phyloP scores from a whole-genome alignment of 2,329 filamentous ascomycete species.

The Trichoderma sp. region DNA sequence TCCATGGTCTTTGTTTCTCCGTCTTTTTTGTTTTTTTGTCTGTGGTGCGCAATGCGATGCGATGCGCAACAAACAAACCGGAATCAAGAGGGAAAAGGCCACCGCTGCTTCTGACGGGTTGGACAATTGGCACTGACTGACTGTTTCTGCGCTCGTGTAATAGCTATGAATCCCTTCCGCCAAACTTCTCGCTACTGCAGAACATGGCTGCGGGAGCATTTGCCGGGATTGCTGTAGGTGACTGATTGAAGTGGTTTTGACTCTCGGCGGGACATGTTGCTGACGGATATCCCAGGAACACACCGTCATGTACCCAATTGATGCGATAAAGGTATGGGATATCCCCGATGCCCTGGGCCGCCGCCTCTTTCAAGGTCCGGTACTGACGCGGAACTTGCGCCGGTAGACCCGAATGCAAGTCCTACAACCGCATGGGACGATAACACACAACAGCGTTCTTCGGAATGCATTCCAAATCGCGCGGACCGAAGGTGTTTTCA shows the following conservation, averaged over 20 bases:
- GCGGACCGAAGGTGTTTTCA: conserved; percentile 80
- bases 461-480: conserved; percentile 93
- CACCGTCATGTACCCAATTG: conserved; percentile 98
- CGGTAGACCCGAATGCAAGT: conserved; percentile 95
- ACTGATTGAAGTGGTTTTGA: conserved; percentile 32
- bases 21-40: not conserved
- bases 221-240: conserved; percentile 84
- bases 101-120: not conserved
- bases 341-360: conserved; percentile 22
- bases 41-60: not conserved
- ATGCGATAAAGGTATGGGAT: conserved; percentile 97
- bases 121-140: conserved; percentile 7
- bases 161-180: conserved; percentile 90
- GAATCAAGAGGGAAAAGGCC: not conserved
- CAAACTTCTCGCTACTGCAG: conserved; percentile 88
- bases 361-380: not conserved
- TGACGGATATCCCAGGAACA: conserved; percentile 65
- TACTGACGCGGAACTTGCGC: not conserved
- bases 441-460: conserved; percentile 84
- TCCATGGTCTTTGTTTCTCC: not conserved
- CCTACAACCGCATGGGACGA: conserved; percentile 74
- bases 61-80: not conserved
- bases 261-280: conserved; percentile 12
- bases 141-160: not conserved
- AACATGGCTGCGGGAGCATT: conserved; percentile 98